phyloP scores from a whole-genome alignment of 257 asterid species.

The Lavandula angustifolia region DNA sequence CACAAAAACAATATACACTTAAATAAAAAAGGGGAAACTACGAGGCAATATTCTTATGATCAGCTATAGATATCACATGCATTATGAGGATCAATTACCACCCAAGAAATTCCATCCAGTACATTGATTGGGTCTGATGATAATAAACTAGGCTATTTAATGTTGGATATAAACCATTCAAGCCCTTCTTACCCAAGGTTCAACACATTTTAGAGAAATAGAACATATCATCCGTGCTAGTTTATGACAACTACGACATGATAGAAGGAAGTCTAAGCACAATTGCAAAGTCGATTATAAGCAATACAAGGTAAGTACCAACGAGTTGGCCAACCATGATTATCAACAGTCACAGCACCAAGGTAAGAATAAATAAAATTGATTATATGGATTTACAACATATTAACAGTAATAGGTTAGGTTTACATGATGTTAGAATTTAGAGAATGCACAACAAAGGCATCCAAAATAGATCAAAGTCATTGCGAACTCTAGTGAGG shows the following conservation, averaged over 20 bases:
- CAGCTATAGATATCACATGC: neutral
- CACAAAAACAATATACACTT: slow-evolving; percentile 30
- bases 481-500: neutral
- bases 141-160: neutral
- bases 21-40: slow-evolving; percentile 13
- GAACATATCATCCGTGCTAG: neutral
- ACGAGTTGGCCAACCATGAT: neutral
- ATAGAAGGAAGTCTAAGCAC: neutral
- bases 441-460: neutral
- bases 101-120: neutral
- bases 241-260: neutral
- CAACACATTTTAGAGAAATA: neutral
- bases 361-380: neutral
- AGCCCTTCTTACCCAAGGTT: neutral
- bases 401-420: neutral
- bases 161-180: neutral
- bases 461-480: neutral
- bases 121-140: neutral
- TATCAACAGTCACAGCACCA: neutral
- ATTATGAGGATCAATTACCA: neutral
- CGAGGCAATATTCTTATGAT: slow-evolving; percentile 6
- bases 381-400: neutral
- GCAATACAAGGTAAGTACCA: slow-evolving; percentile 1
- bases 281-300: neutral
- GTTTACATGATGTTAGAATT: neutral